Evolutionary conservation across 73 alveolate species (phyloP).

Genomic region (Blepharisma japonicum): DNA sequence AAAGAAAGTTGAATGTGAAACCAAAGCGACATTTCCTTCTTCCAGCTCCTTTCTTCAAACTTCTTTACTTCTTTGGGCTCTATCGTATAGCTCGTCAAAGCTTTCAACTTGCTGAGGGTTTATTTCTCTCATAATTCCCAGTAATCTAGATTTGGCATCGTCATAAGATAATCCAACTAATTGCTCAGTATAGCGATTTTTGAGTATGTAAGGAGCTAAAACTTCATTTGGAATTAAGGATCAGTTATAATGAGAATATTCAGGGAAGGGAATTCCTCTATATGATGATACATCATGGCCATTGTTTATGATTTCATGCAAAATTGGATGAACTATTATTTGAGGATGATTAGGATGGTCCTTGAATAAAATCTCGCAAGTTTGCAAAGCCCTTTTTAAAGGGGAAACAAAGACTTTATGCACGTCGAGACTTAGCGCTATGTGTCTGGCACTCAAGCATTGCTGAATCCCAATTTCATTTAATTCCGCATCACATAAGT

Average conservation of each 20-base stretch:
- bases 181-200: neutral
- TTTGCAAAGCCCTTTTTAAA: constrained; percentile 68
- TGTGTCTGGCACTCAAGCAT: constrained; percentile 34
- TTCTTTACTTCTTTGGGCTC: constrained; percentile 29
- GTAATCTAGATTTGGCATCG: neutral
- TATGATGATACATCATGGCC: constrained; percentile 14
- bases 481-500: constrained; percentile 1
- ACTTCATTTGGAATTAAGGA: neutral
- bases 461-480: constrained; percentile 41
- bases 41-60: neutral
- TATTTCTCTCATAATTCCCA: neutral
- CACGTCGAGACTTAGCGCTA: constrained; percentile 34
- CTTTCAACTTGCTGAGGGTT: neutral
- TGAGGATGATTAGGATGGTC: constrained; percentile 44
- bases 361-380: constrained; percentile 65
- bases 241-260: neutral
- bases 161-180: neutral
- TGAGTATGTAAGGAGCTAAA: neutral
- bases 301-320: constrained; percentile 50
- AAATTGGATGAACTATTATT: constrained; percentile 58
- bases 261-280: neutral
- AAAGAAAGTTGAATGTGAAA: constrained; percentile 13
- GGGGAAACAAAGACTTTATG: constrained; percentile 79
- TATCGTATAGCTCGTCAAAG: neutral
- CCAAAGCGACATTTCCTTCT: neutral